Conservation (phyloP, 495 filamentous ascomycete species). For the Lentithecium fluviatile region DNA sequence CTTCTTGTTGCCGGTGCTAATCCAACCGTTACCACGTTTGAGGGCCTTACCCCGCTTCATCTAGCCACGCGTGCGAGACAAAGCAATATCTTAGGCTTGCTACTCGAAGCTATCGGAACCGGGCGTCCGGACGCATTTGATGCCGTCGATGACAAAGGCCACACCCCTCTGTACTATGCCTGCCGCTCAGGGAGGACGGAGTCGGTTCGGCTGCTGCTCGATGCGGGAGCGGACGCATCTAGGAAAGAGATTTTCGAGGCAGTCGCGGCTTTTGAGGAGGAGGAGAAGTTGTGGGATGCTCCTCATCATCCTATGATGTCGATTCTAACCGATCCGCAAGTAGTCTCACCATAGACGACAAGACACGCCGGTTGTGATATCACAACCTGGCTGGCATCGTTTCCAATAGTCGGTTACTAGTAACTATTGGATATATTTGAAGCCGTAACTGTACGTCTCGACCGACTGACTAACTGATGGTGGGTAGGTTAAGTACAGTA, state of each 20-base stretch:
- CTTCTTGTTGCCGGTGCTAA: slow-evolving; percentile 22
- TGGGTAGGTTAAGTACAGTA: no score
- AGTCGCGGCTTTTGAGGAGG: no score
- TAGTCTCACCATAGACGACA: no score
- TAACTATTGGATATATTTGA: no score
- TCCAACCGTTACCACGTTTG: background rate
- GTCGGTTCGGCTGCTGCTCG: slow-evolving; percentile 9
- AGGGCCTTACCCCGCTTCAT: slow-evolving; percentile 11
- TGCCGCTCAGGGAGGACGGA: slow-evolving; percentile 13
- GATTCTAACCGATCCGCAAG: no score
- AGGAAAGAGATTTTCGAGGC: background rate
- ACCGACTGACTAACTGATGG: no score
- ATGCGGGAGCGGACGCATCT: slow-evolving; percentile 6
- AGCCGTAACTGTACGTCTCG: no score
- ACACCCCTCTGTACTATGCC: slow-evolving; percentile 20
- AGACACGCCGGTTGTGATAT: no score
- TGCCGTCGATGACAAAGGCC: slow-evolving; percentile 2
- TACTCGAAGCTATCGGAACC: slow-evolving; percentile 1
- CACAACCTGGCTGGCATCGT: no score
- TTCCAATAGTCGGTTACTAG: no score
- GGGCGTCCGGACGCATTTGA: background rate
- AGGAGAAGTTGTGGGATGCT: no score
- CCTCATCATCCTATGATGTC: no score
- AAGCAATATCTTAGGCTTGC: slow-evolving; percentile 14
- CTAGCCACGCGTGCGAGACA: slow-evolving; percentile 11